phyloP scores from a whole-genome alignment of 148 eudicot species.

The Diospyros lotus region DNA sequence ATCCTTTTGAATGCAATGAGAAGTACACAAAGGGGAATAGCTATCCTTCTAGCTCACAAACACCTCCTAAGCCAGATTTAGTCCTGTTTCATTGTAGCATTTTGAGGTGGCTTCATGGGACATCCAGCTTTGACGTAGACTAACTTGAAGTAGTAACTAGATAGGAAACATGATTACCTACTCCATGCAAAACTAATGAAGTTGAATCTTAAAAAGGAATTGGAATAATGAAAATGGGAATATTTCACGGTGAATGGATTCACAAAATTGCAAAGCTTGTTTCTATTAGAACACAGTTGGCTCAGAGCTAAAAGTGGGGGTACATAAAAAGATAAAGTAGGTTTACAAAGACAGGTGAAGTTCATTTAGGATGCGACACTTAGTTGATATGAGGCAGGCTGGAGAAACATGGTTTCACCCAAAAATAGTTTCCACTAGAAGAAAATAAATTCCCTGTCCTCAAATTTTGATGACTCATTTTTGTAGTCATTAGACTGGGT shows the following conservation, averaged over 20 bases:
- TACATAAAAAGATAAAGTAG: background rate
- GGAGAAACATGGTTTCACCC: background rate
- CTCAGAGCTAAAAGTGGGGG: background rate
- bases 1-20: background rate
- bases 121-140: background rate
- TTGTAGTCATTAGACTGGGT: background rate
- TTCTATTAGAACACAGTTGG: background rate
- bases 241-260: background rate
- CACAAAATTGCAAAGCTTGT: background rate
- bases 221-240: background rate
- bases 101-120: background rate
- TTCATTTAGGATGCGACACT: background rate
- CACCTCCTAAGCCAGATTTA: background rate
- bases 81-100: background rate
- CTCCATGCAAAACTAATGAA: background rate
- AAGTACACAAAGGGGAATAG: background rate
- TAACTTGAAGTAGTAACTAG: background rate
- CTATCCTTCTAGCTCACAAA: background rate
- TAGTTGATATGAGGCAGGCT: no score
- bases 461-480: background rate
- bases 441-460: background rate
- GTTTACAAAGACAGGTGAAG: background rate
- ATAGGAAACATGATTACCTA: conserved; percentile 2
- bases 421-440: background rate
- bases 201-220: background rate